Evolutionary conservation across 345 rosid genomes (phyloP).

Genomic region (Erysimum cheiranthoides): DNA sequence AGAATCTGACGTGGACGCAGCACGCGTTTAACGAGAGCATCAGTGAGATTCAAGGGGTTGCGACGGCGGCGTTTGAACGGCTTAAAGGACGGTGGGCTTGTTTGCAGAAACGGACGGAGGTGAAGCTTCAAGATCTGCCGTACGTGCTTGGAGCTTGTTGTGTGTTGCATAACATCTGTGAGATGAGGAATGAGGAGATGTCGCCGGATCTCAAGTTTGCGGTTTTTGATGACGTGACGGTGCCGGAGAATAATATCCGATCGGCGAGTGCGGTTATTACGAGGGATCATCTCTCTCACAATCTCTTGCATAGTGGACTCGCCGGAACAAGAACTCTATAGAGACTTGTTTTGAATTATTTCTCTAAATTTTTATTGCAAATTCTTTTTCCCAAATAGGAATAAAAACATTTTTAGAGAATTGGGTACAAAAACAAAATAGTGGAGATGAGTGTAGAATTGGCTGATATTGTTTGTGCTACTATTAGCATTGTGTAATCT

Average conservation of each 20-base stretch:
- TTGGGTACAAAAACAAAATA: conserved; percentile 31
- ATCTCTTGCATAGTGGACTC: conserved; percentile 74
- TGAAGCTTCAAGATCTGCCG: conserved; percentile 79
- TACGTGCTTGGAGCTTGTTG: conserved; percentile 88
- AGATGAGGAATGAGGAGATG: conserved; percentile 69
- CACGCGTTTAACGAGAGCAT: conserved; percentile 72
- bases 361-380: conserved; percentile 21
- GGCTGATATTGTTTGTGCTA: conserved; percentile 26
- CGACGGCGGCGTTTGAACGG: conserved; percentile 61
- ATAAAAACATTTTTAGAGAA: conserved; percentile 18
- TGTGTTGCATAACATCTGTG: conserved; percentile 80
- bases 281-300: conserved; percentile 78
- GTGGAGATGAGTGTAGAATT: conserved; percentile 18
- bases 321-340: conserved; percentile 55
- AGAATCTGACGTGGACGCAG: conserved; percentile 81
- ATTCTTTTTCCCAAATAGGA: conserved; percentile 44
- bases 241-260: conserved; percentile 62
- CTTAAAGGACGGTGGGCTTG: conserved; percentile 81
- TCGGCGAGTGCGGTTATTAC: conserved; percentile 54
- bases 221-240: conserved; percentile 66
- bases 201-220: conserved; percentile 55
- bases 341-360: background rate
- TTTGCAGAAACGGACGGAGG: conserved; percentile 80
- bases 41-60: conserved; percentile 50
- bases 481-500: conserved; percentile 29